Evolutionary conservation across 805 yeast genomes (phyloP), one percentile per base, ranked within the genome.

Genomic region (Nakazawaea molendinolei): DNA sequence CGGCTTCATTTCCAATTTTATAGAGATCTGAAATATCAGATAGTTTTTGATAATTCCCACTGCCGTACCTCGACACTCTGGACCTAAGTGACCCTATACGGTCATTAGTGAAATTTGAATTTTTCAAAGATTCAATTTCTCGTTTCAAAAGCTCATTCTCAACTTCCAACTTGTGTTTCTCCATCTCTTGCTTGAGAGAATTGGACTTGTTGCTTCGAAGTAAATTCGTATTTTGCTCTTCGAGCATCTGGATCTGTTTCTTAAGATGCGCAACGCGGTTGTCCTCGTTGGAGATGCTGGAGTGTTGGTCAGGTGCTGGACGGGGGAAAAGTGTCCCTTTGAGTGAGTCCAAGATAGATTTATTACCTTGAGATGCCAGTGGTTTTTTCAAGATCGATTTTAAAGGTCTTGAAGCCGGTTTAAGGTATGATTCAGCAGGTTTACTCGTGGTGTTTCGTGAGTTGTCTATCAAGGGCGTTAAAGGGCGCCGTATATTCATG

Each of bases 141-240:
- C 32, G 28, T 12, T 13, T 23, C 3, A 38, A 13, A 10, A 38
- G 26, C 24, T 33, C 23, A 22, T 33, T 38, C 17, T 33, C 28
- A 7, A 38, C 29, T 18, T 33, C 38, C 19, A 38, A 29, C 20
- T 38, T 38, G 20, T 38, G 41, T 21, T 33, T 38, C 22, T 38
- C 41, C 33, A 38, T 33, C 28, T 38, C 41, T 25, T 38, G 33
- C 23, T 24, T 28, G 23, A 38, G 23, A 5, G 30, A 12, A 5
- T 10, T 15, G 9, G 31, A 5, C 17, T 33, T 38, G 15, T 33
- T 38, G 5, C 31, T 22, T 9, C 26, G 21, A 6, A 38, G 30
- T 4, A 33, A 21, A 3, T 23, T 26, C 4, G 23, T 6, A 26
- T 38, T 38, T 18, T 38, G 23, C 13, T 33, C 38, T 22, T 38